These are phyloP conservation scores for Microascus cirrosus DNA, from an alignment of 2,329 filamentous ascomycete species.

Conservation along the genomic window DNA sequence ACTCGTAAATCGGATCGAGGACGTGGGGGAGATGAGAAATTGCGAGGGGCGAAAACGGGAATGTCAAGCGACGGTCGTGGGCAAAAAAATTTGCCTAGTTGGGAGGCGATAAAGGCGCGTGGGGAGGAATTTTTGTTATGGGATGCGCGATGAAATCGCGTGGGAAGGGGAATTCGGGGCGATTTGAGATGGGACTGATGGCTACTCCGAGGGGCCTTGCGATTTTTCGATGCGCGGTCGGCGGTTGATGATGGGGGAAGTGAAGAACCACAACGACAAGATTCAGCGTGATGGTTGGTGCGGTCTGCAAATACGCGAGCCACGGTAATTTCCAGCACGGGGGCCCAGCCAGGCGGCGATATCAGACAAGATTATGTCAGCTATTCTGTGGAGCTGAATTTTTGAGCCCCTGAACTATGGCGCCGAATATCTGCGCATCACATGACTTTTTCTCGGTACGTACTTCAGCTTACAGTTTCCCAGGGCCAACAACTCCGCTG, in stretches of 20 bases:
- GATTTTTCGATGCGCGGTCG: conserved; percentile 48
- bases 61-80: not conserved
- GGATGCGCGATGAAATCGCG: conserved; percentile 40
- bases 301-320: conserved; percentile 21
- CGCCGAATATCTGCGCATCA: not conserved
- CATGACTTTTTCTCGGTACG: not conserved
- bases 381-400: not conserved
- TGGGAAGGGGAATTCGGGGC: conserved; percentile 39
- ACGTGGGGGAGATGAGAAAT: not conserved
- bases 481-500: not conserved
- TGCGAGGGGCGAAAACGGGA: not conserved
- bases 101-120: conserved; percentile 19
- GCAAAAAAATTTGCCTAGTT: conserved; percentile 10
- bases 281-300: conserved; percentile 37
- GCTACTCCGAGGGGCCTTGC: conserved; percentile 24
- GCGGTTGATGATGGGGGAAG: conserved; percentile 38
- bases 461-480: not conserved
- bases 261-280: conserved; percentile 41
- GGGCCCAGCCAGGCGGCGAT: not conserved
- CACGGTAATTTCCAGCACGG: conserved; percentile 34
- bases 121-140: conserved; percentile 26
- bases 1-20: not conserved
- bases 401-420: not conserved
- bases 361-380: not conserved
- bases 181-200: conserved; percentile 36